Conservation (phyloP, 2,329 filamentous ascomycete genomes). For the Nemania serpens region DNA sequence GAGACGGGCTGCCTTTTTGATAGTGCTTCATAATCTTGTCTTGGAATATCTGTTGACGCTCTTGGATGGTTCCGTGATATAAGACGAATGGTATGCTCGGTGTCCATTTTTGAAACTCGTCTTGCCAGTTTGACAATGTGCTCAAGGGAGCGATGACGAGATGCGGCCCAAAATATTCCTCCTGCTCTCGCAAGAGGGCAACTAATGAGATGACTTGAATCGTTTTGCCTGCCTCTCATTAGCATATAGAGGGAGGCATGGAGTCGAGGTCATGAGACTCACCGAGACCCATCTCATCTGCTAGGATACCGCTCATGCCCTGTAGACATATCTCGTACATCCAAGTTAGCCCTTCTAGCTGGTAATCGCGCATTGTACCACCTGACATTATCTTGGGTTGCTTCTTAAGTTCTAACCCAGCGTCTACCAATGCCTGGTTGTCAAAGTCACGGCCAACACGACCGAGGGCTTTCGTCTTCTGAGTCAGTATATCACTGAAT, state of each 20-base stretch:
- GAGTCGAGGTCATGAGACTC: slow-evolving; percentile 32
- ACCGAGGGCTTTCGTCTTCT: slow-evolving; percentile 66
- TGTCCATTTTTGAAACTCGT: slow-evolving; percentile 90
- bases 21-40: slow-evolving; percentile 74
- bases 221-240: slow-evolving; percentile 69
- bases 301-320: slow-evolving; percentile 87
- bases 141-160: slow-evolving; percentile 88
- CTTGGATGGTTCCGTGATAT: slow-evolving; percentile 83
- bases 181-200: slow-evolving; percentile 84
- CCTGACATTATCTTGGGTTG: slow-evolving; percentile 86
- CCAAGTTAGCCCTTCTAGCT: slow-evolving; percentile 94
- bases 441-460: slow-evolving; percentile 65
- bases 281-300: slow-evolving; percentile 90
- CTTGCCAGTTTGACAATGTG: slow-evolving; percentile 93
- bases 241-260: not conserved
- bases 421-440: slow-evolving; percentile 63
- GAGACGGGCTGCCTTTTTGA: slow-evolving; percentile 59
- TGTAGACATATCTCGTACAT: slow-evolving; percentile 82
- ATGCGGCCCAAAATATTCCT: slow-evolving; percentile 82
- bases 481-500: slow-evolving; percentile 66
- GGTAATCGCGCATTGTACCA: slow-evolving; percentile 91
- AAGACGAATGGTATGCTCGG: slow-evolving; percentile 85
- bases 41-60: slow-evolving; percentile 76
- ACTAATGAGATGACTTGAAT: slow-evolving; percentile 89
- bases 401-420: slow-evolving; percentile 76